Percentiles rank a stretch among this genome's conserved stretches.
Conservation (phyloP, 2,329 filamentous ascomycete genomes). For the Alternaria longipes region DNA sequence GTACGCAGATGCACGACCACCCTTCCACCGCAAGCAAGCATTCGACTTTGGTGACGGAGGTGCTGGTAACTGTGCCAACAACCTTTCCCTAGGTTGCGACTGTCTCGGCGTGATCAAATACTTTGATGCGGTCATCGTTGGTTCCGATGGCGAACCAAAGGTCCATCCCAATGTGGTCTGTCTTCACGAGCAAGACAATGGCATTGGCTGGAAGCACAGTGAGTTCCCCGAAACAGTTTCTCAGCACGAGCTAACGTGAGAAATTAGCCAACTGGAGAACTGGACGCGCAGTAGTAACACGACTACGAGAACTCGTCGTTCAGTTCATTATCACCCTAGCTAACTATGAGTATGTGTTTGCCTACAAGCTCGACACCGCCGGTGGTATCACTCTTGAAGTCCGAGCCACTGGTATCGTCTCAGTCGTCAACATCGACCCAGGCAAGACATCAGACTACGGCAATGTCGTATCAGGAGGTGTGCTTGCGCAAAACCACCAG, state of each 20-base stretch:
- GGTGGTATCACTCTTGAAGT: constrained; percentile 69
- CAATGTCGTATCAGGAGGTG: constrained; percentile 70
- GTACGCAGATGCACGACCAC: constrained; percentile 70
- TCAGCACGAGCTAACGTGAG: background rate
- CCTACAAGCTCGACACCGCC: constrained; percentile 70
- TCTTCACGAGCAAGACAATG: constrained; percentile 74
- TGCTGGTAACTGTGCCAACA: constrained; percentile 72
- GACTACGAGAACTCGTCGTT: constrained; percentile 70
- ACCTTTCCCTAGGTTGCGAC: constrained; percentile 72
- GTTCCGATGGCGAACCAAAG: constrained; percentile 63
- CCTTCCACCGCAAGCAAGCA: constrained; percentile 74
- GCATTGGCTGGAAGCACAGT: constrained; percentile 59
- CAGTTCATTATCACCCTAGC: constrained; percentile 74
- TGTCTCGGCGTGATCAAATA: constrained; percentile 74
- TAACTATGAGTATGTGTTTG: constrained; percentile 76
- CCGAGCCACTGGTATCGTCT: constrained; percentile 73
- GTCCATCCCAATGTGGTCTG: constrained; percentile 70
- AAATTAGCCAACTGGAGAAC: constrained; percentile 66
- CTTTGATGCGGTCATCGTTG: constrained; percentile 66
- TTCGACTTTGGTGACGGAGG: constrained; percentile 78
- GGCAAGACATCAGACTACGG: constrained; percentile 65
- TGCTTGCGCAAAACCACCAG: constrained; percentile 74
- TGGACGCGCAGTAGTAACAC: constrained; percentile 67
- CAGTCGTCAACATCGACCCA: constrained; percentile 67
- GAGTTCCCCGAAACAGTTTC: background rate